Evolutionary conservation across 257 asterid species (phyloP).

Genomic region (Scutellaria minor): DNA sequence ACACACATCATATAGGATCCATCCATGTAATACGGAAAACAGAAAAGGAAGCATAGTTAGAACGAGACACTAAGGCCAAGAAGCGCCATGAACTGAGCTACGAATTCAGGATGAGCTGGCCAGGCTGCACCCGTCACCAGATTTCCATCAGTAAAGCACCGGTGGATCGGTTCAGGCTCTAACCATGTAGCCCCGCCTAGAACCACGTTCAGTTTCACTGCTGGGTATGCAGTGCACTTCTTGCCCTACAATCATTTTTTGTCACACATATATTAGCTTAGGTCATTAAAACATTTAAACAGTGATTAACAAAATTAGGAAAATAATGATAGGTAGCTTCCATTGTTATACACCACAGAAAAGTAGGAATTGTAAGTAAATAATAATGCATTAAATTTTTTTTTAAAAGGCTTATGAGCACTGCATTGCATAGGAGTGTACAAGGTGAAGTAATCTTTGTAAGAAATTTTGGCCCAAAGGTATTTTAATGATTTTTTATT

Average conservation of each 20-base stretch:
- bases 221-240: conserved; percentile 95
- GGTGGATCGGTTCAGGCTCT: conserved; percentile 90
- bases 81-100: conserved; percentile 84
- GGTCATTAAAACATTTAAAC: too few species aligned
- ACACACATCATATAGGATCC: conserved; percentile 6
- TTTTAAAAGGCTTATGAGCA: too few species aligned
- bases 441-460: too few species aligned
- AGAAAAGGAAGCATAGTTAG: conserved; percentile 8
- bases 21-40: not conserved
- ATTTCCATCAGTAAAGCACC: conserved; percentile 92
- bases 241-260: conserved; percentile 58
- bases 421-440: too few species aligned
- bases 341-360: not conserved
- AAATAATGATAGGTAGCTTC: not conserved
- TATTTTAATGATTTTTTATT: too few species aligned
- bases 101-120: conserved; percentile 95
- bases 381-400: too few species aligned
- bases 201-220: conserved; percentile 88
- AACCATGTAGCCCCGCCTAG: conserved; percentile 86
- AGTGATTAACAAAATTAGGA: not conserved
- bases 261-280: not conserved
- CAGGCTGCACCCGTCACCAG: conserved; percentile 98
- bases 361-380: not conserved
- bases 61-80: conserved; percentile 55
- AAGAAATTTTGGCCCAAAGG: too few species aligned